Conservation (phyloP, 2,329 filamentous ascomycete genomes). For the Alternaria sp. region DNA sequence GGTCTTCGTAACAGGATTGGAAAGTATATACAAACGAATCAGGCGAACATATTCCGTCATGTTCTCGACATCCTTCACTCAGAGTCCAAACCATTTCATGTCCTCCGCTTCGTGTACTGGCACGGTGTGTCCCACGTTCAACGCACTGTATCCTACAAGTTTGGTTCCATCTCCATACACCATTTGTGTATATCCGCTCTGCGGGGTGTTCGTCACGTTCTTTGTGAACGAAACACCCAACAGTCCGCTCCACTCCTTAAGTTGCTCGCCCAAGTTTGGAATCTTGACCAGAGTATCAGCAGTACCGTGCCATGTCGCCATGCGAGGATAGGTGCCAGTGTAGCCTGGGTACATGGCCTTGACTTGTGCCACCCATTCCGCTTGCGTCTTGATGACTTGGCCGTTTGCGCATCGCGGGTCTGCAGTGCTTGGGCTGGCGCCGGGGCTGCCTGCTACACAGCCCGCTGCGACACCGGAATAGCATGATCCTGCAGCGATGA, state of each 20-base stretch:
- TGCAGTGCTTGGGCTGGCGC: constrained; percentile 26
- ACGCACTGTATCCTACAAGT: constrained; percentile 34
- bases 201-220: constrained; percentile 32
- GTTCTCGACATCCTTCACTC: background rate
- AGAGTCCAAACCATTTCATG: constrained; percentile 21
- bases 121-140: constrained; percentile 39
- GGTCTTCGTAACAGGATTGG: background rate
- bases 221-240: constrained; percentile 26
- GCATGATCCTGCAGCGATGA: constrained; percentile 36
- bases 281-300: constrained; percentile 44
- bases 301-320: constrained; percentile 51
- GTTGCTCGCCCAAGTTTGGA: constrained; percentile 36
- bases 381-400: background rate
- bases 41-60: background rate
- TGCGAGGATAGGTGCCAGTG: constrained; percentile 44
- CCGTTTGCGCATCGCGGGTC: constrained; percentile 18
- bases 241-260: constrained; percentile 44
- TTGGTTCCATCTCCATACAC: constrained; percentile 40
- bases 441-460: constrained; percentile 55
- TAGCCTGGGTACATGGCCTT: constrained; percentile 50
- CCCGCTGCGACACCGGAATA: constrained; percentile 42
- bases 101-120: constrained; percentile 24
- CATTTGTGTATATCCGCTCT: constrained; percentile 34
- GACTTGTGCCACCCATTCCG: constrained; percentile 27
- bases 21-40: background rate